phyloP scores from a whole-genome alignment of 139 green algal species.

The Microglena sp. region DNA sequence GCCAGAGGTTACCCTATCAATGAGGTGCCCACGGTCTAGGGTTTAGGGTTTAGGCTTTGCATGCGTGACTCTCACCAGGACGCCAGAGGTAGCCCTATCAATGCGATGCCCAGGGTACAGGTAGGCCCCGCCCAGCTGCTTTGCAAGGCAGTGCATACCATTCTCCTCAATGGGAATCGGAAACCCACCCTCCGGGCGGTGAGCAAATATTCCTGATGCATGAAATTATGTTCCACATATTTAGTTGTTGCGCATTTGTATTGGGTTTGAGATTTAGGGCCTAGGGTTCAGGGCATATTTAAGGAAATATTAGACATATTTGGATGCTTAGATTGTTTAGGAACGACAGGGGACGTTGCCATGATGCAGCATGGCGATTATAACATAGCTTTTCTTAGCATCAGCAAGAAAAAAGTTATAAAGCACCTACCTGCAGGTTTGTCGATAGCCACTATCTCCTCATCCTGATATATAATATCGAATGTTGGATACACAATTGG shows the following conservation, averaged over 20 bases:
- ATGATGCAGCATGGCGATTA: no score
- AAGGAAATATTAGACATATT: no score
- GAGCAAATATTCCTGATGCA: background rate
- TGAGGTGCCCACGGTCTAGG: no score
- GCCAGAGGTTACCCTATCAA: no score
- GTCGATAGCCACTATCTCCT: conserved; percentile 4
- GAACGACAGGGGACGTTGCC: background rate
- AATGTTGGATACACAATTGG: no score
- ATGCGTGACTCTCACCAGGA: background rate
- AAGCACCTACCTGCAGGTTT: conserved; percentile 7
- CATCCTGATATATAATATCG: conserved; percentile 11
- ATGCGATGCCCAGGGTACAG: conserved; percentile 9
- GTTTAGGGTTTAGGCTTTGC: no score
- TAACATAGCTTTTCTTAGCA: no score
- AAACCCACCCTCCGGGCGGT: conserved; percentile 6
- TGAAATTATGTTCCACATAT: background rate
- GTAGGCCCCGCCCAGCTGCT: conserved; percentile 9
- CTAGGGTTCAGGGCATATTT: background rate
- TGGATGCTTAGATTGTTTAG: no score
- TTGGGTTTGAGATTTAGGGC: background rate
- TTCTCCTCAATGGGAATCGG: conserved; percentile 5
- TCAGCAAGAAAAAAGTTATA: no score
- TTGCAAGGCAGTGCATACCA: background rate
- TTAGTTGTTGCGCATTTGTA: background rate
- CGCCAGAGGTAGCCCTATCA: conserved; percentile 7